phyloP scores from a whole-genome alignment of 257 asterid genomes.

The Solanum pinnatisectum region DNA sequence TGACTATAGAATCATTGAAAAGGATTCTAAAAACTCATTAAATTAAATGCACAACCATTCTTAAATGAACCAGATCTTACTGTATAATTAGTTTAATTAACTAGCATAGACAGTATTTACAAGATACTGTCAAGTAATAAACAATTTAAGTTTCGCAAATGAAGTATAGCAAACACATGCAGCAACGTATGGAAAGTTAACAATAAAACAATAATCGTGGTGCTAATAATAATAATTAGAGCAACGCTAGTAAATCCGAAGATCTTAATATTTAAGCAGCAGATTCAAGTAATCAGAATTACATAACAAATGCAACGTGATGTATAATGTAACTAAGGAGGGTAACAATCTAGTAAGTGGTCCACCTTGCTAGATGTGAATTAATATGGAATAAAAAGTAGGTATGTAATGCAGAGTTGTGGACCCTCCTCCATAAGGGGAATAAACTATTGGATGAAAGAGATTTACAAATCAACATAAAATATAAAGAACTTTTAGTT shows the following conservation, averaged over 20 bases:
- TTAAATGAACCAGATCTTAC: not conserved
- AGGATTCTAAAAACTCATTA: not conserved
- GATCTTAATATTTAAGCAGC: not conserved
- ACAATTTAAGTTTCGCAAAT: not conserved
- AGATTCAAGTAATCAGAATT: not conserved
- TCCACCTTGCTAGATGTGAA: conserved; percentile 34
- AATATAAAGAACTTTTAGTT: not conserved
- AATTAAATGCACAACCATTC: not conserved
- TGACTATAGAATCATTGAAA: not conserved
- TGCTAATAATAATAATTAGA: not conserved
- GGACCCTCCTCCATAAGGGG: conserved; percentile 32
- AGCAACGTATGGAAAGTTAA: not conserved
- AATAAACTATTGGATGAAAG: conserved; percentile 63
- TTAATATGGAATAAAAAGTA: conserved; percentile 39
- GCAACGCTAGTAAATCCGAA: not conserved
- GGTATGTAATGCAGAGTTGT: conserved; percentile 39
- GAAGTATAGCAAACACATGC: not conserved
- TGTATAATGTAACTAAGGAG: conserved; percentile 1
- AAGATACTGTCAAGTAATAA: not conserved
- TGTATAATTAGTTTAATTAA: not conserved
- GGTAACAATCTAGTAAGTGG: conserved; percentile 44
- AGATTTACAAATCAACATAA: conserved; percentile 42
- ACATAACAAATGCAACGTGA: not conserved
- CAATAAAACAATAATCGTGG: not conserved
- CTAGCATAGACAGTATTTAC: not conserved